A percentile compares a stretch with the other conserved stretches of the same genome.
phyloP scores from a whole-genome alignment of 495 filamentous ascomycete species.

The Xanthoparmelia taractica region DNA sequence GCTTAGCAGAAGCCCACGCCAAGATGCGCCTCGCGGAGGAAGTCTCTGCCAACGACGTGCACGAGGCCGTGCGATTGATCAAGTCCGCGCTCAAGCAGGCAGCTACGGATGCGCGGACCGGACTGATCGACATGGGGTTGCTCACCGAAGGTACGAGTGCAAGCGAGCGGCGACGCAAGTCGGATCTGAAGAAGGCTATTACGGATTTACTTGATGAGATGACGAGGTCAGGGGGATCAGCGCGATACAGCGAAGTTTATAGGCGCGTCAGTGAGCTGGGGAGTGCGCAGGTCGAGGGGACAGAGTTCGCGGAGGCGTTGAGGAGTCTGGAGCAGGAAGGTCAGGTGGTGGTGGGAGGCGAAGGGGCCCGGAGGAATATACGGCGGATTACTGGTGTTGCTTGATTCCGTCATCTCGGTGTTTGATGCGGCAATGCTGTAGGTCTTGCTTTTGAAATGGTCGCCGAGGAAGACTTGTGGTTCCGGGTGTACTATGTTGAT shows the following conservation, averaged over 20 bases:
- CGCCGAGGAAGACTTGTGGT: not conserved
- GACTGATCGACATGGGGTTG: slow-evolving; percentile 92
- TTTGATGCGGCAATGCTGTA: not conserved
- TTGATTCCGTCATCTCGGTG: not conserved
- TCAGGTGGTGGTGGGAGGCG: slow-evolving; percentile 68
- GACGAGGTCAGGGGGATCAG: slow-evolving; percentile 49
- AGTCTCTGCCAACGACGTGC: slow-evolving; percentile 76
- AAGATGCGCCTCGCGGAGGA: slow-evolving; percentile 80
- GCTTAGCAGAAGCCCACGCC: slow-evolving; percentile 89
- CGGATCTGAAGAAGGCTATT: slow-evolving; percentile 77
- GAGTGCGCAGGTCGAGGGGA: slow-evolving; percentile 60
- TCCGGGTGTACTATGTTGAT: not conserved
- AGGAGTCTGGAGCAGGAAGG: slow-evolving; percentile 79
- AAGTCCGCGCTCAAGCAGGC: slow-evolving; percentile 92
- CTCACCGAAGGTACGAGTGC: slow-evolving; percentile 86
- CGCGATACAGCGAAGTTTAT: slow-evolving; percentile 70
- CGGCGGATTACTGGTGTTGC: slow-evolving; percentile 58
- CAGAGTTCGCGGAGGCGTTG: slow-evolving; percentile 76
- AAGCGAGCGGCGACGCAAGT: slow-evolving; percentile 67
- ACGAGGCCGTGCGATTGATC: slow-evolving; percentile 88
- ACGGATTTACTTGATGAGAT: slow-evolving; percentile 71
- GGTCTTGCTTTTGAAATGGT: not conserved
- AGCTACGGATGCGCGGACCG: slow-evolving; percentile 83
- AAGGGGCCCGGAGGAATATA: slow-evolving; percentile 75
- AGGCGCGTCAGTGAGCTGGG: slow-evolving; percentile 67